phyloP scores from a whole-genome alignment of 257 asterid genomes.

The Solanum habrochaites region DNA sequence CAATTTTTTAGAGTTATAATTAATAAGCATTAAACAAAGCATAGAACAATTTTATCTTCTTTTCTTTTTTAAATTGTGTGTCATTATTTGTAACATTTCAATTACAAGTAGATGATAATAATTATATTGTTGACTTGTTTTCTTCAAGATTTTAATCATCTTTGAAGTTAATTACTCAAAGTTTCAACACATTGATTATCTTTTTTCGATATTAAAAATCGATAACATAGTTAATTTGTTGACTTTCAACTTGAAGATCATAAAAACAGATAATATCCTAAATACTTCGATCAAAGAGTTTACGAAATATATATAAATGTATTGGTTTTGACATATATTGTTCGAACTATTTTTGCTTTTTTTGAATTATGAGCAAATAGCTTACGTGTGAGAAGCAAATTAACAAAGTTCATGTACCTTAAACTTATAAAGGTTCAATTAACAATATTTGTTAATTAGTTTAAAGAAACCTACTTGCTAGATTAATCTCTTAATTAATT shows the following conservation, averaged over 20 bases:
- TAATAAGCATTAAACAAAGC: not conserved
- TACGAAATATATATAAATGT: not conserved
- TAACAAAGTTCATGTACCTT: not conserved
- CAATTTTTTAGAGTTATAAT: not conserved
- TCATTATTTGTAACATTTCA: not conserved
- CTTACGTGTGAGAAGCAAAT: not conserved
- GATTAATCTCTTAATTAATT: not conserved
- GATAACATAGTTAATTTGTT: not conserved
- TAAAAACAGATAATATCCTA: not conserved
- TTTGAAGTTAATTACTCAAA: not conserved
- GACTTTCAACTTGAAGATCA: not conserved
- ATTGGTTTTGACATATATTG: not conserved
- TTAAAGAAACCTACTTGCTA: not conserved
- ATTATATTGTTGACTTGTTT: not conserved
- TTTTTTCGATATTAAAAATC: not conserved
- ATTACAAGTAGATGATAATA: not conserved
- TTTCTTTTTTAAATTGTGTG: not conserved
- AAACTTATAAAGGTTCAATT: not conserved
- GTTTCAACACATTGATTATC: not conserved
- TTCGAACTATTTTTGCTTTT: not conserved
- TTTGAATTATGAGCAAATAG: not conserved
- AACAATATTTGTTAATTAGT: not conserved
- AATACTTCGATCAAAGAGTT: not conserved
- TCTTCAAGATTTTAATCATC: not conserved
- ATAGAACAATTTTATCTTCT: not conserved